Percentiles rank a stretch among this genome's conserved stretches.
Conservation (phyloP, 805 yeast genomes). For the Kuraishia ogatae region DNA sequence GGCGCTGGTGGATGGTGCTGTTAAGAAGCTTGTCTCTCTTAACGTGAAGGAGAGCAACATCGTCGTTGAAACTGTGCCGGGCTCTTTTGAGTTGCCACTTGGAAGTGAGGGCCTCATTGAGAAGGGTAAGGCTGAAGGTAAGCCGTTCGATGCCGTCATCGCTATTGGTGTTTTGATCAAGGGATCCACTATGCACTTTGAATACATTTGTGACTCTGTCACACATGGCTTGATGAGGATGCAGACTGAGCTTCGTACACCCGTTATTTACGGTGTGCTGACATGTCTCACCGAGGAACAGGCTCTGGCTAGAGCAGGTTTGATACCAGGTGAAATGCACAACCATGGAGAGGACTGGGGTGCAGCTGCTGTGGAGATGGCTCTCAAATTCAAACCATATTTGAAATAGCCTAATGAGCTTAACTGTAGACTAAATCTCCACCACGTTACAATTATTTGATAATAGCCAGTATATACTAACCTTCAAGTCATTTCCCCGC, state of each 20-base stretch:
- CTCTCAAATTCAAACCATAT: constrained; percentile 26
- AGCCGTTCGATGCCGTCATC: constrained; percentile 71
- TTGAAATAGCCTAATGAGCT: neutral
- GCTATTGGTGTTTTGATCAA: constrained; percentile 94
- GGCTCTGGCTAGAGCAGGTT: constrained; percentile 88
- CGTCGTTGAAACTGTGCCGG: constrained; percentile 81
- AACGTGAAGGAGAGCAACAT: constrained; percentile 77
- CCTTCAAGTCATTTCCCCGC: too few species aligned
- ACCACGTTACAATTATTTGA: too few species aligned
- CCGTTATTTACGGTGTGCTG: constrained; percentile 88
- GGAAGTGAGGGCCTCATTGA: constrained; percentile 53
- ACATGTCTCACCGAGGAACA: constrained; percentile 93
- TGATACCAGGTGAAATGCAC: constrained; percentile 66
- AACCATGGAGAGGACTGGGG: constrained; percentile 99
- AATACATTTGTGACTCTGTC: constrained; percentile 88
- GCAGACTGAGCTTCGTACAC: constrained; percentile 60
- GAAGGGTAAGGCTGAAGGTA: constrained; percentile 23
- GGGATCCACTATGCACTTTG: constrained; percentile 97
- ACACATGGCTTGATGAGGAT: constrained; percentile 78
- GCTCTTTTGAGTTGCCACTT: constrained; percentile 88
- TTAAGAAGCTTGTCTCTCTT: constrained; percentile 43
- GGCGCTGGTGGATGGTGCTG: constrained; percentile 73
- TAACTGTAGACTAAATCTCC: too few species aligned
- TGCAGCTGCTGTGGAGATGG: constrained; percentile 98
- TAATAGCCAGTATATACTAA: too few species aligned